Evolutionary conservation across 208 protist genomes (phyloP), one percentile per base, ranked within the genome.

Genomic region (Blastocrithidia nonstop): DNA sequence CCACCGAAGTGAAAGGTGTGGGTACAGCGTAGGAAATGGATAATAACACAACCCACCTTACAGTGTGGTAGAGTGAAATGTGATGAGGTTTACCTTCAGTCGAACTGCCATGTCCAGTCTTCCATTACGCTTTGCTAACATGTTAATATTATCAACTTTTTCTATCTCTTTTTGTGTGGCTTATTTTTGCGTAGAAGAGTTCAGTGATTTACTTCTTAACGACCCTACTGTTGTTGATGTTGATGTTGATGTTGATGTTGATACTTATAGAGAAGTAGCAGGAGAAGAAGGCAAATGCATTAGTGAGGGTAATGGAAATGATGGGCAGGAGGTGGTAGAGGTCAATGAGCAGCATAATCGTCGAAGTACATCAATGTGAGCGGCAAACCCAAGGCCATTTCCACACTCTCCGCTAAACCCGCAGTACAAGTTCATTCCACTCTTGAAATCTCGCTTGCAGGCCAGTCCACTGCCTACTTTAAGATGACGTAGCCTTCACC

Each of bases 351-450:
- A 68, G 57, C 65, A 82, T 40, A 72, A 56, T 35, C 79, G 79
- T 1, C 71, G 73, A 50, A 88, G 54, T 13, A 70, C 71, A 39
- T 88, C 79, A 0, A 88, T 57, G 54, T 88, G 74, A 1, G 57
- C 48, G 0, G 71, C 75, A 37, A 85, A 44, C 24, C 54, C 47
- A 16, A 72, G 45, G 5, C 64, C 61, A 15, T 60, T 45, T 29
- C 69, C 74, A 23, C 65, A 45, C 32, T 72, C 62, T 27, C 33
- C 54, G 28, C 61, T 71, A 26, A 54, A 54, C 16, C 79, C 79
- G 61, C 61, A 78, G 59, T 80, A 84, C 3, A 85, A 45, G 54
- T 88, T 88, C 17, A 82, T 67, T 25, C 73, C 79, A 25, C 65
- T 77, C 6, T 60, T 61, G 17, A 78, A 45, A 27, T 82, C 74